phyloP scores from a whole-genome alignment of 768 basidiomycete genomes.

The Phaeotremella fagi region DNA sequence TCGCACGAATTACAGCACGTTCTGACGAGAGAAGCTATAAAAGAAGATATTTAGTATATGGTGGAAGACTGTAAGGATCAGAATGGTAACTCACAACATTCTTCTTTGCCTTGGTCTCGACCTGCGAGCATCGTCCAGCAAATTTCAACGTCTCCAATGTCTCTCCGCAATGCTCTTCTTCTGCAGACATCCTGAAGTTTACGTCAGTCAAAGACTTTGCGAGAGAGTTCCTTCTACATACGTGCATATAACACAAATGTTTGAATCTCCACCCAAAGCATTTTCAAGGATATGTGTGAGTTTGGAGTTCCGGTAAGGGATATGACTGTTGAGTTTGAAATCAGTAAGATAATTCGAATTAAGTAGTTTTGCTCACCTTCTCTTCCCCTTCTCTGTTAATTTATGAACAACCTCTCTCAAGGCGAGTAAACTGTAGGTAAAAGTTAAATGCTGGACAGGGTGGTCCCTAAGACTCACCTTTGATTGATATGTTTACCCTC shows the following conservation, averaged over 20 bases:
- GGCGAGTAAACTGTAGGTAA: conserved; percentile 35
- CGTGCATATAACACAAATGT: conserved; percentile 50
- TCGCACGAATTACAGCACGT: conserved; percentile 44
- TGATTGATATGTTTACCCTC: conserved; percentile 50
- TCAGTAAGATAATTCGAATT: too few species aligned
- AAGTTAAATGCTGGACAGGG: not conserved
- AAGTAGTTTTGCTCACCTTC: conserved; percentile 26
- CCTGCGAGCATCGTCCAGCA: conserved; percentile 46
- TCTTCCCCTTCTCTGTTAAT: conserved; percentile 41
- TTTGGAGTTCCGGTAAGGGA: conserved; percentile 49
- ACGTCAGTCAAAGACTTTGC: not conserved
- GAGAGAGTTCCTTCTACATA: conserved; percentile 9
- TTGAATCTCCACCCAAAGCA: conserved; percentile 47
- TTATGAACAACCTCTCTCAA: conserved; percentile 45
- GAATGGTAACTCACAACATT: conserved; percentile 35
- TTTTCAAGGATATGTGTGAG: conserved; percentile 49
- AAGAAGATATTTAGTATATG: not conserved
- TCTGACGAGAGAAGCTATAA: conserved; percentile 39
- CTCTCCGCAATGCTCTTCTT: conserved; percentile 46
- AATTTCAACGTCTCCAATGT: conserved; percentile 49
- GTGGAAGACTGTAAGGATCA: not conserved
- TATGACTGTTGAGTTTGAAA: conserved; percentile 39
- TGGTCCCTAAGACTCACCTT: conserved; percentile 22
- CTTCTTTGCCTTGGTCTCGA: conserved; percentile 48
- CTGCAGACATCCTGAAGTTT: conserved; percentile 31